These are phyloP conservation scores for Penicilliopsis zonata DNA, from an alignment of 495 filamentous ascomycete species.

Conservation along the genomic window DNA sequence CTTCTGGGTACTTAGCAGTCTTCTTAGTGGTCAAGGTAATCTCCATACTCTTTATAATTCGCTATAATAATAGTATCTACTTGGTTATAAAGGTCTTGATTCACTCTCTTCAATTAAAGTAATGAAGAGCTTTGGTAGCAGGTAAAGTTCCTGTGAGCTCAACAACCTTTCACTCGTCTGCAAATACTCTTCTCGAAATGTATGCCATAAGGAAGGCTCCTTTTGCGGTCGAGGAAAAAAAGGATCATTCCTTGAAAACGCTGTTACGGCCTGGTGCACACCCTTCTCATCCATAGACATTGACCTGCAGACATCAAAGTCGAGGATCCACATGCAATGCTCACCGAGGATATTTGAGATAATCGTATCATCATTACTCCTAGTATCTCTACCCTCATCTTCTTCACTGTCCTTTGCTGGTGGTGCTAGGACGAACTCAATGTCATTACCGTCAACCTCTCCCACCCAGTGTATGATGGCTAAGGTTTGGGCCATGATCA, in stretches of 20 bases:
- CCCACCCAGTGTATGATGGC: constrained; percentile 34
- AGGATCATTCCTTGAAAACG: constrained; percentile 12
- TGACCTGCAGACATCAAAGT: constrained; percentile 5
- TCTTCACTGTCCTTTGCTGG: neutral
- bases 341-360: neutral
- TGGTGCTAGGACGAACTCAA: constrained; percentile 38
- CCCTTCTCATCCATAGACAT: constrained; percentile 9
- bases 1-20: no score
- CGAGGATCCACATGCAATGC: neutral
- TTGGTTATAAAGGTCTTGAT: no score
- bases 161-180: neutral
- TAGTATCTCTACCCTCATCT: no score
- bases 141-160: no score
- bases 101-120: no score
- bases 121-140: no score
- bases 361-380: no score
- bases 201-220: neutral
- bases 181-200: neutral
- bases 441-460: constrained; percentile 31
- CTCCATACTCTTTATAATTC: no score
- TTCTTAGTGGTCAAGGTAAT: no score
- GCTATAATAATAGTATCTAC: no score
- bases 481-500: constrained; percentile 30
- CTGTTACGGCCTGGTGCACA: constrained; percentile 6
- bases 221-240: constrained; percentile 10